A percentile compares a stretch with the other conserved stretches of the same genome.
Evolutionary conservation across 108 stramenopile species (phyloP).

Genomic region (Cylindrotheca fusiformis): DNA sequence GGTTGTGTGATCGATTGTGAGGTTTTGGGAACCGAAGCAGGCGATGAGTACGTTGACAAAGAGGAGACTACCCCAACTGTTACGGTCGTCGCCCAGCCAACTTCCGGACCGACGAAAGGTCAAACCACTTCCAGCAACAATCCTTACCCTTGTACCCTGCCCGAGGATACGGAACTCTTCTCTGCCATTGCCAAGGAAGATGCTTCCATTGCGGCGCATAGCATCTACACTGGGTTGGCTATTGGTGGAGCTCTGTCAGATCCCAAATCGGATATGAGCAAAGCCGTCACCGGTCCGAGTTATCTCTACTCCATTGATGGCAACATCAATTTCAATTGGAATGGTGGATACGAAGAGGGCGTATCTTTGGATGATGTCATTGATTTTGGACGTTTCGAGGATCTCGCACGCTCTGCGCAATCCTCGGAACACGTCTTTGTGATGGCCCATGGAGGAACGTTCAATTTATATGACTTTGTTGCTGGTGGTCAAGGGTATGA

Average conservation of each 20-base stretch:
- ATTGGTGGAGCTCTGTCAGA: background rate
- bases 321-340: background rate
- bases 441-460: conserved; percentile 8
- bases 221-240: conserved; percentile 15
- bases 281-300: background rate
- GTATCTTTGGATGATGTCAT: background rate
- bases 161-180: background rate
- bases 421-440: background rate
- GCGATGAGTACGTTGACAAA: too few species aligned
- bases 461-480: conserved; percentile 1
- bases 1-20: too few species aligned
- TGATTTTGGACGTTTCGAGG: background rate
- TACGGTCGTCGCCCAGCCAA: too few species aligned
- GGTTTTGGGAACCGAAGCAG: too few species aligned
- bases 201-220: conserved; percentile 6
- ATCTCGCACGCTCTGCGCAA: background rate
- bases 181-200: background rate
- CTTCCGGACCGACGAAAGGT: too few species aligned
- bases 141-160: background rate
- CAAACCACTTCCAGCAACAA: too few species aligned
- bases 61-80: too few species aligned
- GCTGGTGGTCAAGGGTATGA: conserved; percentile 10
- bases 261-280: background rate
- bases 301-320: background rate
- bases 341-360: background rate